These are phyloP conservation scores for Chytridium lagenaria DNA, from an alignment of 371 early-diverging fungal species.

Conservation along the genomic window DNA sequence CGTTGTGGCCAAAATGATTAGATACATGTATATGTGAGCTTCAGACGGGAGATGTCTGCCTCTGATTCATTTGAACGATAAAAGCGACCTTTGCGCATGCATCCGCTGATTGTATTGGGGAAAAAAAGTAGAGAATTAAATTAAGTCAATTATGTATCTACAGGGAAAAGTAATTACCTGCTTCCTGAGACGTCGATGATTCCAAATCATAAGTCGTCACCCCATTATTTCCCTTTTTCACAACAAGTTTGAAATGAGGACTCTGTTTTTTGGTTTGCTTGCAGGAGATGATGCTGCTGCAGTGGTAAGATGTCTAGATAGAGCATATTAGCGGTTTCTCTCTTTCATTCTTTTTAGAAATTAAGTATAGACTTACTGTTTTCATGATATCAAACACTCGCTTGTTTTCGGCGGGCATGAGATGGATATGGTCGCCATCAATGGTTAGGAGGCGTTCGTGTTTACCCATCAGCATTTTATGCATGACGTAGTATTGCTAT, in stretches of 20 bases:
- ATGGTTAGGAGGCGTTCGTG: slow-evolving; percentile 88
- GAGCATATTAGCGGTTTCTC: too few relatives aligned
- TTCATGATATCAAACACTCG: slow-evolving; percentile 83
- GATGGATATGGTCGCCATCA: slow-evolving; percentile 91
- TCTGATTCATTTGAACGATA: slow-evolving; percentile 39
- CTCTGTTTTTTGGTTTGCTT: slow-evolving; percentile 78
- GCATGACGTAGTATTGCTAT: slow-evolving; percentile 72
- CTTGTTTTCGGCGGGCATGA: slow-evolving; percentile 86
- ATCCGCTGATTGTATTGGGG: slow-evolving; percentile 37
- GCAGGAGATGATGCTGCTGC: slow-evolving; percentile 76
- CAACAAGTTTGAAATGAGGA: slow-evolving; percentile 75
- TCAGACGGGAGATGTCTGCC: not conserved
- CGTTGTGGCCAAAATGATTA: too few relatives aligned
- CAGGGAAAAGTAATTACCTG: slow-evolving; percentile 32
- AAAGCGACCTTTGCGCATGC: slow-evolving; percentile 41
- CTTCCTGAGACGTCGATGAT: slow-evolving; percentile 37
- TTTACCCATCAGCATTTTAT: slow-evolving; percentile 78
- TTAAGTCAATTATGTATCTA: not conserved
- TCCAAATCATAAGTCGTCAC: slow-evolving; percentile 45
- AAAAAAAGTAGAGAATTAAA: not conserved
- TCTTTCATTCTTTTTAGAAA: too few relatives aligned
- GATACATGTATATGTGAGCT: too few relatives aligned
- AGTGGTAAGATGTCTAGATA: slow-evolving; percentile 75
- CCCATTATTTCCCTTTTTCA: slow-evolving; percentile 40
- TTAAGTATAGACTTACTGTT: slow-evolving; percentile 50